phyloP scores from a whole-genome alignment of 2,329 filamentous ascomycete species.

The Colletotrichum navitas region DNA sequence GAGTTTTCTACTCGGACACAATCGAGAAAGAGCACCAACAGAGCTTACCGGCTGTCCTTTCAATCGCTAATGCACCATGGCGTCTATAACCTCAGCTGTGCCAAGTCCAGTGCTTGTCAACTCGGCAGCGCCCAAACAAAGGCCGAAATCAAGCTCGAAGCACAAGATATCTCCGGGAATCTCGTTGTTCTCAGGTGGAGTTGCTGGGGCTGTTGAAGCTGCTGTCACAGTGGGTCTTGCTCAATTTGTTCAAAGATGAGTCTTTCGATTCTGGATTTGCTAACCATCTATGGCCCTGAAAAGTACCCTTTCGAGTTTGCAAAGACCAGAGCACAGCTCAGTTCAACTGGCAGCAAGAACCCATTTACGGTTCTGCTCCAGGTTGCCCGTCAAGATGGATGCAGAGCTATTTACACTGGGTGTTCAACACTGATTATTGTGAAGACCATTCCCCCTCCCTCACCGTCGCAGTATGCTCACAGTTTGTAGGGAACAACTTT shows the following conservation, averaged over 20 bases:
- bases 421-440: conserved; percentile 69
- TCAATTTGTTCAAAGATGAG: not conserved
- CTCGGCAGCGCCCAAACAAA: not conserved
- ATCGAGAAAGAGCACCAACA: not conserved
- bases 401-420: conserved; percentile 72
- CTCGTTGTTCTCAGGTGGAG: conserved; percentile 63
- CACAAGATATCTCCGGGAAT: conserved; percentile 53
- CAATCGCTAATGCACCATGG: not conserved
- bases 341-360: conserved; percentile 58
- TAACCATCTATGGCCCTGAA: not conserved
- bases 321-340: conserved; percentile 73
- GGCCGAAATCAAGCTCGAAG: conserved; percentile 25
- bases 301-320: conserved; percentile 76
- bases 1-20: not conserved
- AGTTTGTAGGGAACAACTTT: conserved; percentile 64
- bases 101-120: not conserved
- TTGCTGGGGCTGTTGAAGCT: conserved; percentile 67
- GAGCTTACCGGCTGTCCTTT: not conserved
- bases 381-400: conserved; percentile 68
- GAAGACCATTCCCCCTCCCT: not conserved
- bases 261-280: not conserved
- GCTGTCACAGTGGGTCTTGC: conserved; percentile 56
- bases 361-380: conserved; percentile 68
- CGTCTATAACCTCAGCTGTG: not conserved
- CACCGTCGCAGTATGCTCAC: not conserved